Base-by-base conservation (phyloP, 2,329 filamentous ascomycete species). In the Chaetomium globosum region DNA sequence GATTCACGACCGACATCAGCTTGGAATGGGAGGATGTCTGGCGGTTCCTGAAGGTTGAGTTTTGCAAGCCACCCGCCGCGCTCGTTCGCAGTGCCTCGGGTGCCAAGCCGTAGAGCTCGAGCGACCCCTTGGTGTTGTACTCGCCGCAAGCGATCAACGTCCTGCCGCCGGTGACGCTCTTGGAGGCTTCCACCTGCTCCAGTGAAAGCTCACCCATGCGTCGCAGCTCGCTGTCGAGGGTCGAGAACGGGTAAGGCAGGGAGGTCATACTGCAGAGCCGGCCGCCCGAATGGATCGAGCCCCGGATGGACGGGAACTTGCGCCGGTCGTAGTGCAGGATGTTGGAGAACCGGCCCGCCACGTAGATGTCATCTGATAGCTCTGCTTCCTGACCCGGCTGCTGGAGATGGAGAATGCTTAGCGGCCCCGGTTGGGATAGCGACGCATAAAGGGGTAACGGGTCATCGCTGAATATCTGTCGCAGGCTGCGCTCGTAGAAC, bases 271-370 rank as follows among this genome's bases (percentile, higher is more conserved):
- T 88, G 60, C 90, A 92, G 12, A 97, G 83, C 6, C 89, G 83
- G 0, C 91, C 92, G 2, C 93, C 93, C 0, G 92, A 96, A 76
- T 96, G 88, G 10, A 97, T 88, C 0, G 92, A 92, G 6, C 87
- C 89, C 66, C 87, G 85, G 8, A 97, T 84, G 19, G 85, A 85
- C 0, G 92, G 91, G 72, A 97, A 96, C 76, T 86, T 92, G 53
- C 94, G 89, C 3, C 93, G 86, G 74, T 97, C 93, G 77, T 97
- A 98, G 74, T 92, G 89, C 3, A 97, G 80, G 64, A 97, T 91
- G 72, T 88, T 93, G 4, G 93, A 90, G 74, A 97, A 97, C 19
- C 94, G 87, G 0, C 94, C 94, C 4, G 90, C 92, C 43, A 97
- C 87, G 79, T 93, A 94, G 49, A 98, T 95, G 33, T 95, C 90